phyloP scores from a whole-genome alignment of 257 asterid species.

The Penstemon newberryi region DNA sequence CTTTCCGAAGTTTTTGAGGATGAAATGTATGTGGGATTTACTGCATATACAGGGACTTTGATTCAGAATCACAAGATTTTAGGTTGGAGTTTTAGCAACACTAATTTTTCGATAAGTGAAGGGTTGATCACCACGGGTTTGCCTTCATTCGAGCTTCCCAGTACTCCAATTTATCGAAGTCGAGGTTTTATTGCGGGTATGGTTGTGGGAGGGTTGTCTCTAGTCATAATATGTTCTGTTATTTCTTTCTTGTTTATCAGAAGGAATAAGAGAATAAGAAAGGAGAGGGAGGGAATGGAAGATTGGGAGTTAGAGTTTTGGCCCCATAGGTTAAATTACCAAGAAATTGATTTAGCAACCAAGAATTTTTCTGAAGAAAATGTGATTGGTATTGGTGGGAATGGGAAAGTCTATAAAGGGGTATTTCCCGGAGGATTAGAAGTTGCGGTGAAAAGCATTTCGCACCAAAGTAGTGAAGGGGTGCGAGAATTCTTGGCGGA shows the following conservation, averaged over 20 bases:
- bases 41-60: conserved; percentile 40
- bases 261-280: conserved; percentile 35
- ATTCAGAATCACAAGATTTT: conserved; percentile 38
- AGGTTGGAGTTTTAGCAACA: conserved; percentile 55
- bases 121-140: conserved; percentile 35
- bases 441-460: conserved; percentile 44
- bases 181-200: conserved; percentile 34
- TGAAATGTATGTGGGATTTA: conserved; percentile 41
- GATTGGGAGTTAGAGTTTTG: conserved; percentile 57
- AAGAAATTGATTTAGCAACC: conserved; percentile 42
- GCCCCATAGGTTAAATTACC: conserved; percentile 42
- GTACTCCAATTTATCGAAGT: conserved; percentile 24
- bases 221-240: conserved; percentile 19
- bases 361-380: conserved; percentile 40
- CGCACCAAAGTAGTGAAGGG: conserved; percentile 43
- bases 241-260: conserved; percentile 15
- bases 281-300: conserved; percentile 36
- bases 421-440: conserved; percentile 32
- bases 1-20: conserved; percentile 32
- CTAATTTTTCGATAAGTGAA: conserved; percentile 44
- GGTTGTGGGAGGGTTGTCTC: conserved; percentile 6
- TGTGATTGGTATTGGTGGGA: conserved; percentile 50
- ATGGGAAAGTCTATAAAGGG: conserved; percentile 52
- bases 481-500: conserved; percentile 46
- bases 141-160: conserved; percentile 41